phyloP scores from a whole-genome alignment of 2,329 filamentous ascomycete species.

The Erysiphe pulchra region DNA sequence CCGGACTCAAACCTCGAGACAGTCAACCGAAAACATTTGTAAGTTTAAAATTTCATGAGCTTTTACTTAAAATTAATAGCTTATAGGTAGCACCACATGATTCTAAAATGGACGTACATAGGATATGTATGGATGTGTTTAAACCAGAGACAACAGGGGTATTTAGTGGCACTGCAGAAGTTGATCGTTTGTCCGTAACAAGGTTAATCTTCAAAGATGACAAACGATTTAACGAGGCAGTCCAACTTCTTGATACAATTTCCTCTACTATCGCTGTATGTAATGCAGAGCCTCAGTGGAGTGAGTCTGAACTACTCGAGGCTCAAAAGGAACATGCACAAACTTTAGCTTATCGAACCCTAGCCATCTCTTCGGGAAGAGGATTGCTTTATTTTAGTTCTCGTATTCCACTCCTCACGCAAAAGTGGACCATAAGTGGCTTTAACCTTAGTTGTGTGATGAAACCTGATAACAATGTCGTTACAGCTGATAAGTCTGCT shows the following conservation, averaged over 20 bases:
- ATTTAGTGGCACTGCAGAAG: slow-evolving; percentile 58
- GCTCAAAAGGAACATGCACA: slow-evolving; percentile 80
- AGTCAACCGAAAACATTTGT: slow-evolving; percentile 9
- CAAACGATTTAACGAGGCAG: slow-evolving; percentile 65
- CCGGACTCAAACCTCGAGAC: slow-evolving; percentile 15
- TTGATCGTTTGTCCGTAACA: slow-evolving; percentile 61
- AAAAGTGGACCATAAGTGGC: slow-evolving; percentile 69
- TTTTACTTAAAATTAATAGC: neutral
- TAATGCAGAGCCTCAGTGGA: slow-evolving; percentile 47
- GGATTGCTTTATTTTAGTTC: slow-evolving; percentile 74
- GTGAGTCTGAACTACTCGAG: slow-evolving; percentile 69
- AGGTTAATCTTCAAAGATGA: slow-evolving; percentile 79
- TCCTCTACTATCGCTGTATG: slow-evolving; percentile 59
- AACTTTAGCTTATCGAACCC: slow-evolving; percentile 59
- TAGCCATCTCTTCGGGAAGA: slow-evolving; percentile 70
- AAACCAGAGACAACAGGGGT: slow-evolving; percentile 33
- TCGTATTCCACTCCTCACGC: slow-evolving; percentile 68
- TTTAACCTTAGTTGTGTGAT: slow-evolving; percentile 85
- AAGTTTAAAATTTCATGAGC: neutral
- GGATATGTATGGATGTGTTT: slow-evolving; percentile 39
- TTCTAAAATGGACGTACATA: slow-evolving; percentile 47
- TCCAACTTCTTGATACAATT: slow-evolving; percentile 60
- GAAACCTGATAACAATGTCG: slow-evolving; percentile 72
- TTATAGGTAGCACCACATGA: slow-evolving; percentile 32
- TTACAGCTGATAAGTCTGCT: slow-evolving; percentile 67